Evolutionary conservation across 225 moss, liverwort and hornwort genomes (phyloP), one percentile per base, ranked within the genome.

Genomic region (Physcomitrellopsis africana): DNA sequence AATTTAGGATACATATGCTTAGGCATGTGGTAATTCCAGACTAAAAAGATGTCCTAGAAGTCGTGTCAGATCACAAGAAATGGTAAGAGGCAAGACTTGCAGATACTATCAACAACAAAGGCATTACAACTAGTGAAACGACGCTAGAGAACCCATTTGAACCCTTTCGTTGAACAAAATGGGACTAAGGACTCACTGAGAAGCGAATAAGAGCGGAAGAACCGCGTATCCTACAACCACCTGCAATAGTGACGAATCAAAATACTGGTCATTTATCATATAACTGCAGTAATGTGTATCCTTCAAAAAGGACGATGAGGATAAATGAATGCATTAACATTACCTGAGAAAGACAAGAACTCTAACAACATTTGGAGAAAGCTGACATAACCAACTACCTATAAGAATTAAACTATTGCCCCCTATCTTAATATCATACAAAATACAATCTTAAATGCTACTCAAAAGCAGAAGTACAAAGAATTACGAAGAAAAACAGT

Each of bases 191-290:
- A 83, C 91, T 79, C 81, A 91, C 91, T 92, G 91, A 19, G 86
- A 90, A 63, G 90, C 95, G 55, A 93, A 84, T 58, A 92, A 86
- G 63, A 99, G 80, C 32, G 99, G 99, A 83, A 99, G 90, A 70
- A 99, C 95, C 76, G 99, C 92, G 72, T 95, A 99, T 60, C 99
- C 95, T 52, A 99, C 89, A 45, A 99, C 86, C 49, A 97, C 91
- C 97, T 97, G 93, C 86, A 80, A 86, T 65, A 42, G 7, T 75
- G 41, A n/a, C 68, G 37, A 86, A 80, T 48, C 65, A 47, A 75
- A 80, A 16, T 1, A 24, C 19, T 32, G 26, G 63, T 52, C 51
- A 60, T 48, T 45, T 61, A 76, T 44, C 46, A 19, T 51, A 16
- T 37, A 7, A 37, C 32, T 37, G 29, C 32, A 37, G 32, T n/a